Evolutionary conservation across 371 early-diverging fungal genomes (phyloP).

Genomic region (Basidiobolus meristosporus): DNA sequence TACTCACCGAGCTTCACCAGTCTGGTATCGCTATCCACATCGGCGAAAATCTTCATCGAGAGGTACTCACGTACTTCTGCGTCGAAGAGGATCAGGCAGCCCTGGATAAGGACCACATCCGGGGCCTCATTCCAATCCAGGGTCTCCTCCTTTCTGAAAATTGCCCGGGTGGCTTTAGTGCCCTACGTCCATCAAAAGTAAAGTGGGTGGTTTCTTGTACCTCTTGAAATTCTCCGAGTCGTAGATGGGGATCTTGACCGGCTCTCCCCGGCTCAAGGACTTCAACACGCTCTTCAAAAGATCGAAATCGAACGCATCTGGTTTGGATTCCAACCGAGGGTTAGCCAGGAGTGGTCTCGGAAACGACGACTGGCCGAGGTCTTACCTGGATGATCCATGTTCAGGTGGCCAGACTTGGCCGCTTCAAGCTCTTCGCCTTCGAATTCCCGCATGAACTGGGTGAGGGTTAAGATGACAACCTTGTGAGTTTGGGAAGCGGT

Average conservation of each 20-base stretch:
- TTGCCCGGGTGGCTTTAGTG: no score
- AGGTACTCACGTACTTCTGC: conserved; percentile 23
- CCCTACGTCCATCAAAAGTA: no score
- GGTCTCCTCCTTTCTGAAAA: conserved; percentile 6
- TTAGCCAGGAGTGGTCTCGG: background rate
- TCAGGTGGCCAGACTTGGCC: conserved; percentile 18
- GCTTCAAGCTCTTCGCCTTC: conserved; percentile 14
- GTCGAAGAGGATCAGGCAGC: conserved; percentile 34
- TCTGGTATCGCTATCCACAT: conserved; percentile 43
- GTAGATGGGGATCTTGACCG: conserved; percentile 25
- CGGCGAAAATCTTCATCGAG: conserved; percentile 38
- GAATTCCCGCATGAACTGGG: conserved; percentile 31
- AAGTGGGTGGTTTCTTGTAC: conserved; percentile 24
- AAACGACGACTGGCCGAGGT: background rate
- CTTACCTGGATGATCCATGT: conserved; percentile 29
- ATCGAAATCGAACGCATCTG: conserved; percentile 34
- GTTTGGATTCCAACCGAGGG: no score
- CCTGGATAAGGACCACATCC: conserved; percentile 36
- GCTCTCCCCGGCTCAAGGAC: conserved; percentile 16
- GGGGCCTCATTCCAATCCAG: conserved; percentile 15
- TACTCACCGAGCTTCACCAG: conserved; percentile 20
- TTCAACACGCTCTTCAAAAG: conserved; percentile 17
- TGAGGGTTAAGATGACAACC: conserved; percentile 19
- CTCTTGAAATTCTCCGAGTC: conserved; percentile 16
- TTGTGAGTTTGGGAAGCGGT: conserved; percentile 1